Evolutionary conservation across 108 stramenopile species (phyloP).

Genomic region (Cyclotella baltica): DNA sequence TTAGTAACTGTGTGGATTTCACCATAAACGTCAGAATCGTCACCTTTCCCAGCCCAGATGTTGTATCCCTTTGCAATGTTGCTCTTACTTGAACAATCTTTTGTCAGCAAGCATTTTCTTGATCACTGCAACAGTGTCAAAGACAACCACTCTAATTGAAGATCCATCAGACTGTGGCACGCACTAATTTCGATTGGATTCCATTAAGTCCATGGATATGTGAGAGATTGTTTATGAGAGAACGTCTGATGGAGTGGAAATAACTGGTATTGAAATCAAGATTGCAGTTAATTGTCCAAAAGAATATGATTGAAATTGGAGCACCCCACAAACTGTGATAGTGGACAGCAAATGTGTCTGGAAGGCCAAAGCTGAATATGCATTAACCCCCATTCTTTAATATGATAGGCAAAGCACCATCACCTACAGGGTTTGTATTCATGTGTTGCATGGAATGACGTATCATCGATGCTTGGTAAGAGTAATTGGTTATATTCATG

Average conservation of each 20-base stretch:
- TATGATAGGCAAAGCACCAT: no score
- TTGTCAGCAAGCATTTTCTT: not conserved
- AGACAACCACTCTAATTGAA: not conserved
- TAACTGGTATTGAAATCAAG: not conserved
- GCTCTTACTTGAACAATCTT: not conserved
- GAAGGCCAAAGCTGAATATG: no score
- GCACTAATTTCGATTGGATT: not conserved
- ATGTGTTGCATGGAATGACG: no score
- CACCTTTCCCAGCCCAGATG: not conserved
- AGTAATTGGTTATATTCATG: no score
- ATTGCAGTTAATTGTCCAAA: not conserved
- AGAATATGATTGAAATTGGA: not conserved
- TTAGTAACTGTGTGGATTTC: not conserved
- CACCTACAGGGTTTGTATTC: no score
- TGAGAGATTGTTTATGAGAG: not conserved
- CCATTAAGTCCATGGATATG: not conserved
- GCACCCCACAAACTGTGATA: not conserved
- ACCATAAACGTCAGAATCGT: not conserved
- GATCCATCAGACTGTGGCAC: not conserved
- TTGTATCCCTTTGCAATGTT: slow-evolving; percentile 11
- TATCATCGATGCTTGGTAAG: no score
- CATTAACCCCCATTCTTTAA: no score
- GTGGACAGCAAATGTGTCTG: not conserved
- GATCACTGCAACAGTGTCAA: not conserved
- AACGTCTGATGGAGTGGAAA: not conserved